phyloP scores from a whole-genome alignment of 2,329 filamentous ascomycete genomes.

The Trichoderma atroviride region DNA sequence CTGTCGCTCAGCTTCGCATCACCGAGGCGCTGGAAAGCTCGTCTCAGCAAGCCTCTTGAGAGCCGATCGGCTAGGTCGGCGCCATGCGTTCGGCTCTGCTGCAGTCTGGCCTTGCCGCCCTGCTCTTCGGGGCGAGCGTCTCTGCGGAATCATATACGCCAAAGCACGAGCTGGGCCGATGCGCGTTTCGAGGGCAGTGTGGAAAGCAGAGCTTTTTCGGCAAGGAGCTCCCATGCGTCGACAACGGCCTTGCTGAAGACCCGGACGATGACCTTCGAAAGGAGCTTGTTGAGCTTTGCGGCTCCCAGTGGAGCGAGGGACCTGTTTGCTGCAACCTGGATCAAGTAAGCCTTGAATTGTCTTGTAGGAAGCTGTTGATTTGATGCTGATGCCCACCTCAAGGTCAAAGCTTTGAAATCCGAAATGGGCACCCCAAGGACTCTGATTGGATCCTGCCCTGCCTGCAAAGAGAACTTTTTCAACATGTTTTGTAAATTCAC shows the following conservation, averaged over 20 bases:
- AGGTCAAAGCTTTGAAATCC: slow-evolving; percentile 78
- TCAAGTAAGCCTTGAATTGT: slow-evolving; percentile 59
- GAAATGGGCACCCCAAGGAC: slow-evolving; percentile 86
- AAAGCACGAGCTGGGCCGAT: slow-evolving; percentile 83
- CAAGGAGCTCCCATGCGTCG: slow-evolving; percentile 85
- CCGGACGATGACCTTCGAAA: slow-evolving; percentile 72
- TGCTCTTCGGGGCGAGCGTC: slow-evolving; percentile 36
- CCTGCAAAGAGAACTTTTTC: slow-evolving; percentile 98
- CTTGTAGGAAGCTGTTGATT: not conserved
- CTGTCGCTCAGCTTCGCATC: no score
- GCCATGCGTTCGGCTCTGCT: slow-evolving; percentile 29
- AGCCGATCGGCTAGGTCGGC: slow-evolving; percentile 13
- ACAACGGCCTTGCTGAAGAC: slow-evolving; percentile 79
- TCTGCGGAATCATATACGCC: slow-evolving; percentile 47
- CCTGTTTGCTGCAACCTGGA: slow-evolving; percentile 82
- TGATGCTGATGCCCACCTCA: slow-evolving; percentile 7
- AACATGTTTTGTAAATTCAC: slow-evolving; percentile 98
- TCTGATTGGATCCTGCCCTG: slow-evolving; percentile 90
- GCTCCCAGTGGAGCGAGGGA: slow-evolving; percentile 79
- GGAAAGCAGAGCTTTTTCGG: slow-evolving; percentile 90
- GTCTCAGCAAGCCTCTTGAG: not conserved
- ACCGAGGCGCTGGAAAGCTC: slow-evolving; percentile 8
- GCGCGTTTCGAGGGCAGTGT: slow-evolving; percentile 88
- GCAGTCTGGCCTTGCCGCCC: slow-evolving; percentile 38
- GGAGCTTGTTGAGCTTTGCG: slow-evolving; percentile 83